Base-by-base conservation (phyloP, 306 rosid species). In the Prunus mongolica region DNA sequence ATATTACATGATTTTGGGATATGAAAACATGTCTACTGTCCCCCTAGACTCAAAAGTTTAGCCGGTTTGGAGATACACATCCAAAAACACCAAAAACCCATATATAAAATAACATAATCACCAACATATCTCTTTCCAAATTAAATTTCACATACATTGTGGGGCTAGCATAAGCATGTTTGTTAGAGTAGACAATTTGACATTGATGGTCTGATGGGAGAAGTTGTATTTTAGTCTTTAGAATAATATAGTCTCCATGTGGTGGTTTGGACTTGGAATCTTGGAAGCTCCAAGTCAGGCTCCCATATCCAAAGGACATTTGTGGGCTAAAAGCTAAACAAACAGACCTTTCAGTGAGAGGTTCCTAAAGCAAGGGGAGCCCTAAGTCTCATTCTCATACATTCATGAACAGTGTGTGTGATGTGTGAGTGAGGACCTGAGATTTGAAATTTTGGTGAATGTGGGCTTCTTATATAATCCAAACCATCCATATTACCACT, bases 211-310 rank as follows among this genome's bases (percentile, higher is more conserved):
- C 4, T 75, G 80, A 84, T 74, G 54, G 80, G 55, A 74, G 65
- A 25, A 52, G 71, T 82, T 85, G 82, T 84, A 61, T 24, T 81
- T 25, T 68, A 68, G 79, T 72, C 73, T 12, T 55, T 73, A 52
- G 47, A 68, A 73, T 80, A 51, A 64, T 77, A 3, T 25, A 49
- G 13, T 38, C 3, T 49, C 51, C 74, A 38, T 57, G 80, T 78
- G 73, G 71, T 60, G 79, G 66, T 28, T 41, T 50, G 80, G 71
- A 80, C 41, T 32, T 51, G 11, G 80, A 56, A 25, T 64, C 65
- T 32, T 51, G 8, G 80, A 62, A 32, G 68, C 52, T 58, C 66
- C 13, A 27, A 8, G 34, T 0, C 62, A 64, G 6, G 4, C 14
- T 62, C 80, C 70, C 69, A 46, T 64, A 74, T 74, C 62, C 50